Evolutionary conservation across 1,139 yeast genomes (phyloP).

Genomic region (Hansenula anomala): DNA sequence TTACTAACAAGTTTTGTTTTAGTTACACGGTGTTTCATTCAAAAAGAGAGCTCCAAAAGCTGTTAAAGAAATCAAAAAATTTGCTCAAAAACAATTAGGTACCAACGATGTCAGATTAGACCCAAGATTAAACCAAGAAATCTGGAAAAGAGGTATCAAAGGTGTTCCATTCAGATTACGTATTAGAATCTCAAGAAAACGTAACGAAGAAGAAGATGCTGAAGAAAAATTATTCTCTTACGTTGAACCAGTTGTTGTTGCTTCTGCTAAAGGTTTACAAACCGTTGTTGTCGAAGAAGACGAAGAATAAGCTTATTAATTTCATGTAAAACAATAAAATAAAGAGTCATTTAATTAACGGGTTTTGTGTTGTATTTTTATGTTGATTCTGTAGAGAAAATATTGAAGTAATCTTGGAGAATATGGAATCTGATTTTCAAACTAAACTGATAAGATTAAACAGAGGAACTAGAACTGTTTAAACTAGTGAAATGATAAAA

Average conservation of each 20-base stretch:
- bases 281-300: conserved; percentile 95
- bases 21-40: conserved; percentile 98
- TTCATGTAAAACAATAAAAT: conserved; percentile 14
- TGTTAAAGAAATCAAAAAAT: conserved; percentile 98
- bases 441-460: not conserved
- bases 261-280: conserved; percentile 95
- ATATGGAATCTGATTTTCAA: not conserved
- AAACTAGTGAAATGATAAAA: too few species aligned
- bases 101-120: conserved; percentile 98
- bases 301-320: conserved; percentile 53
- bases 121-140: conserved; percentile 96
- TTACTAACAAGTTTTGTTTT: conserved; percentile 38
- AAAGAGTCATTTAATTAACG: conserved; percentile 3
- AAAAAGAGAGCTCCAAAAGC: conserved; percentile 99
- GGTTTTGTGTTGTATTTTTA: conserved; percentile 1
- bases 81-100: conserved; percentile 98
- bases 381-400: not conserved
- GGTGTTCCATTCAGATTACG: conserved; percentile 98
- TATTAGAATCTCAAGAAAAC: conserved; percentile 99
- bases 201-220: conserved; percentile 99
- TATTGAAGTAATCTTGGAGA: not conserved
- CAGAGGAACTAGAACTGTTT: too few species aligned
- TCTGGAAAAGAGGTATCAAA: conserved; percentile 99
- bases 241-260: conserved; percentile 96
- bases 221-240: conserved; percentile 96